Conservation (phyloP, 1,284 basidiomycete genomes). For the Sparassis latifolia region DNA sequence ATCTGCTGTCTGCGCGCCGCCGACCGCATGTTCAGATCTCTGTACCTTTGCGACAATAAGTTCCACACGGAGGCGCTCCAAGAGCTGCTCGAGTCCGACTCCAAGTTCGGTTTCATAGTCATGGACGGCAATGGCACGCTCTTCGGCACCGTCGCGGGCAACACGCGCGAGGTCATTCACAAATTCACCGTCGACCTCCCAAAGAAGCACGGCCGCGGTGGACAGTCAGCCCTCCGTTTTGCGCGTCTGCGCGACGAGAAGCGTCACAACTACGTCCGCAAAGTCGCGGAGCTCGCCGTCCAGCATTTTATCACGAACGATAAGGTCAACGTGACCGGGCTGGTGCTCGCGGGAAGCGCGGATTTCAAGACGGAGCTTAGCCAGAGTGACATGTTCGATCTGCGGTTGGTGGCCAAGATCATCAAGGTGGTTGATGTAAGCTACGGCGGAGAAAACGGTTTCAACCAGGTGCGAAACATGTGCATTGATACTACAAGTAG, state of each 20-base stretch:
- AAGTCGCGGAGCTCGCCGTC: constrained; percentile 94
- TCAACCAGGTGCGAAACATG: constrained; percentile 73
- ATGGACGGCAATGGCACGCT: constrained; percentile 99
- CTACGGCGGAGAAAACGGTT: constrained; percentile 98
- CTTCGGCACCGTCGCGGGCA: constrained; percentile 94
- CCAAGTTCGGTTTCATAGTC: constrained; percentile 98
- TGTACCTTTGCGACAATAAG: constrained; percentile 99
- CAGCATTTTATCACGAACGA: constrained; percentile 98
- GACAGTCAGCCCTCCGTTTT: constrained; percentile 99
- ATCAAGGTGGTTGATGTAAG: constrained; percentile 98
- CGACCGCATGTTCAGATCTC: constrained; percentile 42
- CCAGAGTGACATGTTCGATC: constrained; percentile 96
- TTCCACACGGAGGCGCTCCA: constrained; percentile 98
- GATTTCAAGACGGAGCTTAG: constrained; percentile 99
- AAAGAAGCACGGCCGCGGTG: constrained; percentile 99
- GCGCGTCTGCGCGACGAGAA: constrained; percentile 99
- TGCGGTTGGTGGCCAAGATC: constrained; percentile 79
- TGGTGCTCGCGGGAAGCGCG: constrained; percentile 96
- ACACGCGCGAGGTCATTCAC: constrained; percentile 95
- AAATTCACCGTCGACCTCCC: constrained; percentile 99
- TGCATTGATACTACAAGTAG: background rate
- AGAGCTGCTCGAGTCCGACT: constrained; percentile 95
- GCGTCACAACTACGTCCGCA: constrained; percentile 99
- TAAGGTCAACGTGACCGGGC: constrained; percentile 96
- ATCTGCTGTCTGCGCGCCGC: constrained; percentile 1